Evolutionary conservation across 768 basidiomycete species (phyloP).

Genomic region (Punctularia strigosozonata): DNA sequence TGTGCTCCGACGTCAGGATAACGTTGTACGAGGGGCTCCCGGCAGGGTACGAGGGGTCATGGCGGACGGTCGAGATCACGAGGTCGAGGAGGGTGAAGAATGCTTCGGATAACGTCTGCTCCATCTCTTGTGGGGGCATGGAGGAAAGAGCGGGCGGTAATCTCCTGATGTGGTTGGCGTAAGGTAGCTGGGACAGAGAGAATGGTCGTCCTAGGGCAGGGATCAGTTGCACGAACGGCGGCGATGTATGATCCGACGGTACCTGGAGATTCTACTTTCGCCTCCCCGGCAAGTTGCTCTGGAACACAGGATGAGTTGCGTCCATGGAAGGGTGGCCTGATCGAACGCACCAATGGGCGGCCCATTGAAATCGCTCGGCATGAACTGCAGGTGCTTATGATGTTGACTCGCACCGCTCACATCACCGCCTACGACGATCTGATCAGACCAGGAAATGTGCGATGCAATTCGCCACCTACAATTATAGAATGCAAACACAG

Average conservation of each 20-base stretch:
- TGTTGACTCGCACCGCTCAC: slow-evolving; percentile 81
- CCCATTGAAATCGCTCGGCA: slow-evolving; percentile 48
- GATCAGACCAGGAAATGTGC: neutral
- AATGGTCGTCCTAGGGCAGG: slow-evolving; percentile 55
- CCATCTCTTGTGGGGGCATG: slow-evolving; percentile 30
- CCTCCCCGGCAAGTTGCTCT: slow-evolving; percentile 44
- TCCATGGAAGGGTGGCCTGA: too few relatives aligned
- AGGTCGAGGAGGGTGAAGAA: slow-evolving; percentile 73
- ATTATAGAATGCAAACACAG: slow-evolving; percentile 82
- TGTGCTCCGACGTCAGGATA: slow-evolving; percentile 69
- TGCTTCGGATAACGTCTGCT: slow-evolving; percentile 37
- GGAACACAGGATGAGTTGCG: too few relatives aligned
- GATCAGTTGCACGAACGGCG: slow-evolving; percentile 2
- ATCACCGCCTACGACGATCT: slow-evolving; percentile 42
- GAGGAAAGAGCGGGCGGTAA: slow-evolving; percentile 30
- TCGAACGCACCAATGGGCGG: slow-evolving; percentile 75
- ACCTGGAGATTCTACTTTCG: slow-evolving; percentile 20
- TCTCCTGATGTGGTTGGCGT: slow-evolving; percentile 72
- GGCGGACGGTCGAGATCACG: slow-evolving; percentile 58
- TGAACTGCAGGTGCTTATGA: slow-evolving; percentile 86
- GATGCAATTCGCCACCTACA: slow-evolving; percentile 32
- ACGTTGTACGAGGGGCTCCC: slow-evolving; percentile 76
- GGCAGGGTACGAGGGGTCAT: slow-evolving; percentile 47
- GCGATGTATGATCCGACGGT: slow-evolving; percentile 1
- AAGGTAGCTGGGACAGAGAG: slow-evolving; percentile 52